Conservation (phyloP, 495 filamentous ascomycete species). For the Talaromyces thailandensis region DNA sequence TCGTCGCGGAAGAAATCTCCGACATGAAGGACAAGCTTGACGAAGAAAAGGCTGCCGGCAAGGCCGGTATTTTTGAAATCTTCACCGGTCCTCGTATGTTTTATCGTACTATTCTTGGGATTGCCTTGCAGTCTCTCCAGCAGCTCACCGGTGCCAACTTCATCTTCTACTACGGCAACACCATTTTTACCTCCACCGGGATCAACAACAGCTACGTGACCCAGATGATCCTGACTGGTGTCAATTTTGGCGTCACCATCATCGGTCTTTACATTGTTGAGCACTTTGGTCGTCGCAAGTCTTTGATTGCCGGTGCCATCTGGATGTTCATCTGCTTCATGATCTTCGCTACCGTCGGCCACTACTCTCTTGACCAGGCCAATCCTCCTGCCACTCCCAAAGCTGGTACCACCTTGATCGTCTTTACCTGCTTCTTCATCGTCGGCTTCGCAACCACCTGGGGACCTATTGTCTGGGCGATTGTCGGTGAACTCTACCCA, state of each 20-base stretch:
- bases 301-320: slow-evolving; percentile 54
- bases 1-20: slow-evolving; percentile 59
- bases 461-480: slow-evolving; percentile 79
- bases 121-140: slow-evolving; percentile 62
- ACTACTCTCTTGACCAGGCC: slow-evolving; percentile 46
- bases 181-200: slow-evolving; percentile 61
- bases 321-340: slow-evolving; percentile 68
- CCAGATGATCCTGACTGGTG: slow-evolving; percentile 62
- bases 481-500: slow-evolving; percentile 76
- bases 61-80: slow-evolving; percentile 52
- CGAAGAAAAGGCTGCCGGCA: slow-evolving; percentile 46
- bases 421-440: slow-evolving; percentile 67
- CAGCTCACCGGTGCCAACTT: slow-evolving; percentile 71
- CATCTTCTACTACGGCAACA: slow-evolving; percentile 77
- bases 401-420: slow-evolving; percentile 64
- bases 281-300: slow-evolving; percentile 57
- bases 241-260: slow-evolving; percentile 68
- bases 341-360: slow-evolving; percentile 65
- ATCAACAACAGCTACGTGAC: slow-evolving; percentile 61
- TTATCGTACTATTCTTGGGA: slow-evolving; percentile 60
- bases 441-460: slow-evolving; percentile 56
- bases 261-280: slow-evolving; percentile 67
- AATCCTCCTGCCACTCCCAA: slow-evolving; percentile 42
- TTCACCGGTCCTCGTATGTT: slow-evolving; percentile 66
- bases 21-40: slow-evolving; percentile 56